phyloP scores from a whole-genome alignment of 495 filamentous ascomycete species.

The Penicillium lividum region DNA sequence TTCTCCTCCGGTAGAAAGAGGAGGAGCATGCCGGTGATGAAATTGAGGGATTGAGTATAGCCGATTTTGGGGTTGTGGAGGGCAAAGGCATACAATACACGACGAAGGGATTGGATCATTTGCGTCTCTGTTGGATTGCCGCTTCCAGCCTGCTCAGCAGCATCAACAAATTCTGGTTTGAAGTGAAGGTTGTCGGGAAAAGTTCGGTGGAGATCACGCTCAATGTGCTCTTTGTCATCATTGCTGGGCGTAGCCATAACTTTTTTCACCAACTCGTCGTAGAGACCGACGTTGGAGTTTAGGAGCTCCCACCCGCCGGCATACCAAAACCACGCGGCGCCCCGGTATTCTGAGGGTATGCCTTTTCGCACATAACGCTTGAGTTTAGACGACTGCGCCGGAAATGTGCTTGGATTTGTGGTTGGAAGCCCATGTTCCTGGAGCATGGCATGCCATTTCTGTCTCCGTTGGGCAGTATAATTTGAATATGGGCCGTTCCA shows the following conservation, averaged over 20 bases:
- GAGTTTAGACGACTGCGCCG: conserved; percentile 73
- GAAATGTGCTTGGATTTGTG: conserved; percentile 73
- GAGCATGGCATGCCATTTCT: conserved; percentile 80
- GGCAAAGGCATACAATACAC: conserved; percentile 86
- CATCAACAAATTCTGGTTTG: conserved; percentile 62
- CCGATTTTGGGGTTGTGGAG: conserved; percentile 86
- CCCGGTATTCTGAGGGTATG: conserved; percentile 90
- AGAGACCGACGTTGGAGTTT: conserved; percentile 70
- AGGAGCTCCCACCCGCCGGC: conserved; percentile 83
- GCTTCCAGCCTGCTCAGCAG: conserved; percentile 24
- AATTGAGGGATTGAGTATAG: conserved; percentile 97
- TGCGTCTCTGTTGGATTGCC: conserved; percentile 61
- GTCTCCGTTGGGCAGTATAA: conserved; percentile 66
- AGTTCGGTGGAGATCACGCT: conserved; percentile 90
- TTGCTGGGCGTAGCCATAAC: conserved; percentile 63
- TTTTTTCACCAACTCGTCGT: conserved; percentile 64
- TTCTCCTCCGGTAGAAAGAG: conserved; percentile 92
- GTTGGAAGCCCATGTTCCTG: conserved; percentile 73
- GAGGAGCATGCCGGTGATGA: conserved; percentile 92
- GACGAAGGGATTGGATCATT: conserved; percentile 77
- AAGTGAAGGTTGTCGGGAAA: conserved; percentile 95
- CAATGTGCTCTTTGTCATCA: conserved; percentile 85
- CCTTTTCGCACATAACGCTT: conserved; percentile 93
- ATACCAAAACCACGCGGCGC: conserved; percentile 96
- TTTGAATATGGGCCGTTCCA: conserved; percentile 75